phyloP scores from a whole-genome alignment of 345 rosid genomes.

The Syzygium aqueum region DNA sequence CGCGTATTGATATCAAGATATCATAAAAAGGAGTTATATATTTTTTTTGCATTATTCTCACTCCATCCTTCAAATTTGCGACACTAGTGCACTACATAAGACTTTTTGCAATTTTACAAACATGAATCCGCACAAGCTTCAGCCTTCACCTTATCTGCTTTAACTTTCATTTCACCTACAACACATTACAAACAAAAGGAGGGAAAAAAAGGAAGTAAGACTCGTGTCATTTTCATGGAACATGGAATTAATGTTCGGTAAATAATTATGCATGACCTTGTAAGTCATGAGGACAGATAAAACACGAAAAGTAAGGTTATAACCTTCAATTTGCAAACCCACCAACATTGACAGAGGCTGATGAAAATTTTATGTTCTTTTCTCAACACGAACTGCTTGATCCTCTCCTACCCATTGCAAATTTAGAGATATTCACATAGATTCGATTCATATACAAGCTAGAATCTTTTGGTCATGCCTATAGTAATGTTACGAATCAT shows the following conservation, averaged over 20 bases:
- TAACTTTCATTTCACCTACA: background rate
- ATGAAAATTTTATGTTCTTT: background rate
- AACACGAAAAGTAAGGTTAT: background rate
- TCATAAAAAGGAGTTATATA: background rate
- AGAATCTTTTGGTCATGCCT: no score
- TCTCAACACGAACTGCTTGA: no score
- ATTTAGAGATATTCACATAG: no score
- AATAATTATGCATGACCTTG: background rate
- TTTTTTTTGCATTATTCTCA: background rate
- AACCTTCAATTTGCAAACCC: background rate
- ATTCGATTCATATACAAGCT: no score
- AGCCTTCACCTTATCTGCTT: background rate
- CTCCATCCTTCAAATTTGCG: background rate
- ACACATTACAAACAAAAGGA: background rate
- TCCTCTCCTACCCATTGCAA: no score
- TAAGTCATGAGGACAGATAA: background rate
- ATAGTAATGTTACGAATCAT: no score
- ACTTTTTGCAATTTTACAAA: background rate
- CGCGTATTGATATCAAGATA: background rate
- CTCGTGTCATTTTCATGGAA: background rate
- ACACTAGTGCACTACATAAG: background rate
- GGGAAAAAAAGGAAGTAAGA: background rate
- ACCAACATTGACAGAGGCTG: background rate
- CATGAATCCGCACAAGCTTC: background rate
- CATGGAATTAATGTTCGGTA: background rate